Evolutionary conservation across 371 early-diverging fungal species (phyloP), one percentile per base, ranked within the genome.

Genomic region (Nematocida sp.): DNA sequence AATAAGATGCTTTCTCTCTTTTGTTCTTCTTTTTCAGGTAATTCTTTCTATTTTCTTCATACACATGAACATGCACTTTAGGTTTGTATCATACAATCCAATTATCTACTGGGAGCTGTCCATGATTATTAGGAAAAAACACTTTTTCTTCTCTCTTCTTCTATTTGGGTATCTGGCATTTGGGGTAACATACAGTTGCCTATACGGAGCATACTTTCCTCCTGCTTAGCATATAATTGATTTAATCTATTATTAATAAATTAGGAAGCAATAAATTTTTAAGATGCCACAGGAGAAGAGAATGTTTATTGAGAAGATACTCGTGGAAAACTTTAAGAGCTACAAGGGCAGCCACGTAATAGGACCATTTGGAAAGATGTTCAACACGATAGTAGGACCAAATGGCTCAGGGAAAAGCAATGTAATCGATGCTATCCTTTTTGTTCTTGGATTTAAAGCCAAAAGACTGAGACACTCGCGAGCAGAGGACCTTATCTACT

Each of bases 361-460:
- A 45, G 49, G 36, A 5, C 69, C 69, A n/a, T 65, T 85, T 49
- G 81, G 59, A 40, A 61, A 39, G 55, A 48, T 40, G 23, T 79
- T 83, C 53, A 90, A 91, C 3, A 83, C 87, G 1, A 84, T 88
- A 45, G 96, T 98, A 13, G 97, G 97, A 0, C 95, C 95, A 2
- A 98, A 97, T 78, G 99, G 99, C n/a, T 93, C 92, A 20, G 99
- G 98, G 36, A 99, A 94, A 60, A 93, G 94, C 7, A 99, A 98
- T 80, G 95, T 99, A 20, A 97, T 99, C 78, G 99, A 99, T 84
- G 88, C 93, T 0, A 86, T 99, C 38, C 84, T 98, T 32, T 99
- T 99, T 85, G 97, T 98, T 36, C 95, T 99, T 87, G 99, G 99
- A 20, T 99, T 92, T 85, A 86, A 93, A 64, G 95, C 98, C 16